phyloP scores from a whole-genome alignment of 2,329 filamentous ascomycete species.

The Exophiala bonariae region DNA sequence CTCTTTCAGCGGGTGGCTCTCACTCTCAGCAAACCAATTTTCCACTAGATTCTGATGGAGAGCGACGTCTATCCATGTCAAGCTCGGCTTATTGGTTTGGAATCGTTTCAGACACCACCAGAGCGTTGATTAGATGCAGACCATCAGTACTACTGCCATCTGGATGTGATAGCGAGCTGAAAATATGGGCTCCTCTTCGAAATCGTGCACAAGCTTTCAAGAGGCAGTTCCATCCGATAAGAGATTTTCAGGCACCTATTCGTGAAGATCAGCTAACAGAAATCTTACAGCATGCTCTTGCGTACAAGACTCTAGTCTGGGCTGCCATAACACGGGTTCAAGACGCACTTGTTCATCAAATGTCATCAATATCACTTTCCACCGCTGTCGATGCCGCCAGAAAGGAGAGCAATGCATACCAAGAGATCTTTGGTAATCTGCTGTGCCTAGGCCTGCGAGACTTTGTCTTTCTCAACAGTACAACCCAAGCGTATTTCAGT shows the following conservation, averaged over 20 bases:
- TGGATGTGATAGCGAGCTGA: not conserved
- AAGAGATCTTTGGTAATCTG: slow-evolving; percentile 6
- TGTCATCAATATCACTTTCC: not conserved
- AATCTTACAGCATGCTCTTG: slow-evolving; percentile 9
- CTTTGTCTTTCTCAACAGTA: slow-evolving; percentile 1
- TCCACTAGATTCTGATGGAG: not conserved
- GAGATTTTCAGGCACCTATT: not conserved
- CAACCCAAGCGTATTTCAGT: slow-evolving; percentile 8
- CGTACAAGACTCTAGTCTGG: slow-evolving; percentile 3
- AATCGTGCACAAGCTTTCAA: not conserved
- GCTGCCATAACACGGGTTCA: slow-evolving; percentile 7
- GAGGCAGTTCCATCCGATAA: not conserved
- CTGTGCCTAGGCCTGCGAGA: slow-evolving; percentile 6
- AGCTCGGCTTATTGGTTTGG: slow-evolving; percentile 5
- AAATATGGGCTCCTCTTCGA: slow-evolving; percentile 1
- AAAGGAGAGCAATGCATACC: slow-evolving; percentile 3
- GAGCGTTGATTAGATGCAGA: slow-evolving; percentile 2
- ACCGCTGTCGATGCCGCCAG: slow-evolving; percentile 4
- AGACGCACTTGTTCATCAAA: slow-evolving; percentile 5
- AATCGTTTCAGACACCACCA: slow-evolving; percentile 6
- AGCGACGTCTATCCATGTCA: slow-evolving; percentile 1
- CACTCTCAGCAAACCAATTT: not conserved
- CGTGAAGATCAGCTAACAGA: not conserved
- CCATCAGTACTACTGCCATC: slow-evolving; percentile 5
- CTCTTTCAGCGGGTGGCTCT: not conserved